Evolutionary conservation across 176 grass and related monocot genomes (phyloP), one percentile per base, ranked within the genome.

Genomic region (Carex parvula): DNA sequence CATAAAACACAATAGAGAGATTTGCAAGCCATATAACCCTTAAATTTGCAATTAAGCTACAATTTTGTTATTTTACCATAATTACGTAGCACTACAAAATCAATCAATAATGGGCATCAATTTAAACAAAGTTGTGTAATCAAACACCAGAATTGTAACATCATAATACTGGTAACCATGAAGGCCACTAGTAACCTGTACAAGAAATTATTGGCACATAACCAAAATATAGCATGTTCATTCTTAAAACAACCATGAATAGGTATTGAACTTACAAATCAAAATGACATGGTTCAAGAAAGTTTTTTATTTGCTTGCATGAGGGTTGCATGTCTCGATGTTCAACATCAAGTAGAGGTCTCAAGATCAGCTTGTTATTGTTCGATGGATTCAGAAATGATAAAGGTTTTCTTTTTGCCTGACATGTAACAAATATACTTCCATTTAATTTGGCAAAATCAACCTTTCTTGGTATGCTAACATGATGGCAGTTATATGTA

Each of bases 371-470:
- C 67, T 86, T 91, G 70, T 79, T 90, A 69, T 94, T 82, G 63
- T 70, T 50, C 1, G 81, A 91, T 79, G 86, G 63, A 77, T 93
- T 90, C 69, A 84, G 79, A 87, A 98, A 98, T 67, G 44, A 77
- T 66, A 91, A 26, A 80, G 95, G 88, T 80, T 91, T 79, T 78
- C 69, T 87, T 86, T 98, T 98, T 1, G 92, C 92, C 95, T 98
- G 84, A 85, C 71, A 83, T 42, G 74, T 60, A 83, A 66, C 52
- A 80, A 56, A 37, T 60, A 17, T 85, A 50, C 0, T 20, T 53
- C 48, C 33, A 82, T 50, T 82, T 33, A 82, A 52, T 46, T 67
- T 32, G 24, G 7, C 12, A 46, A 42, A 81, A 81, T 26, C 6
- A 60, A 62, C 18, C 24, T 16, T 41, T 81, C 2, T 81, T 39